Conservation (phyloP, 495 filamentous ascomycete species). For the Schizothecium vesticola region DNA sequence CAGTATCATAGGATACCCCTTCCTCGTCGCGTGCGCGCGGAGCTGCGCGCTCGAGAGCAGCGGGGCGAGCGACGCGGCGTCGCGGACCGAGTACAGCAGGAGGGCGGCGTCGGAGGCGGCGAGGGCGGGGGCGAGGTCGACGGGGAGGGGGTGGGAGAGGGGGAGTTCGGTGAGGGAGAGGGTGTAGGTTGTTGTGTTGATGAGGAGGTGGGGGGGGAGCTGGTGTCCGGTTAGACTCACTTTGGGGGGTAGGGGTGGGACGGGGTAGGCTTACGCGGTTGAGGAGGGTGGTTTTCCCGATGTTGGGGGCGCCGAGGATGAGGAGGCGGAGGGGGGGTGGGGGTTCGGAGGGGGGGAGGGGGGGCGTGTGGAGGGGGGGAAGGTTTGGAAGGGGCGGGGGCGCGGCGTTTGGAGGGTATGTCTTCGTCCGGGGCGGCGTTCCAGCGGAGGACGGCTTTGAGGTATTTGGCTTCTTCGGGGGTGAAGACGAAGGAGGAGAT, state of each 20-base stretch:
- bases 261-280: constrained; percentile 29
- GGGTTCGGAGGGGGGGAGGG: constrained; percentile 3
- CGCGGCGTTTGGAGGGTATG: constrained; percentile 10
- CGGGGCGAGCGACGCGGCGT: constrained; percentile 29
- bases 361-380: not conserved
- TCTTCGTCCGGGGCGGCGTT: constrained; percentile 15
- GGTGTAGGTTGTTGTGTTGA: constrained; percentile 28
- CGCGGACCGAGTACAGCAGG: constrained; percentile 35
- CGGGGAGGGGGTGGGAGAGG: constrained; percentile 27
- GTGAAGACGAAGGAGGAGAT: constrained; percentile 34
- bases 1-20: constrained; percentile 30
- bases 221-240: not conserved
- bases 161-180: constrained; percentile 38
- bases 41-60: constrained; percentile 2
- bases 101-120: constrained; percentile 38
- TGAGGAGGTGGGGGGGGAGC: constrained; percentile 20
- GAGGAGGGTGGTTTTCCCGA: constrained; percentile 40
- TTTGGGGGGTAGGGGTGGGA: constrained; percentile 2
- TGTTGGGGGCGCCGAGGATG: constrained; percentile 36
- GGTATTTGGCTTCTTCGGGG: constrained; percentile 38
- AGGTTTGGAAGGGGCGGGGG: constrained; percentile 23
- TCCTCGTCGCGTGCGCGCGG: not conserved
- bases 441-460: constrained; percentile 40
- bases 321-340: constrained; percentile 35
- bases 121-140: constrained; percentile 31